Evolutionary conservation across 805 yeast species (phyloP).

Genomic region (Suhomyces pyralidae): DNA sequence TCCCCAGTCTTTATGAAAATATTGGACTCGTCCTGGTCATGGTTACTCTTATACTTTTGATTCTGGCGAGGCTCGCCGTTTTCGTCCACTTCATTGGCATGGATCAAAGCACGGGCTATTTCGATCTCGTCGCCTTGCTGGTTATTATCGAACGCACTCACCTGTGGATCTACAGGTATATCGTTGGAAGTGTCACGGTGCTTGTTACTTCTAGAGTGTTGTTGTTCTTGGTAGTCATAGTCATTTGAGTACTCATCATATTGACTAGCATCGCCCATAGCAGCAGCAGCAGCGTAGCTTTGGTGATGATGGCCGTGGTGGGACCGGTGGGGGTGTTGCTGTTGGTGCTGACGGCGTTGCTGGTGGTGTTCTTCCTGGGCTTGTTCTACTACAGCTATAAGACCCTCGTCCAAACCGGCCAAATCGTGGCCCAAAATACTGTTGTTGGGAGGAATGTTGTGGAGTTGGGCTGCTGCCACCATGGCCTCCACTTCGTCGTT

Average conservation of each 20-base stretch:
- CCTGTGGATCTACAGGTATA: constrained; percentile 60
- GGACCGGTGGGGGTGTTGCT: constrained; percentile 3
- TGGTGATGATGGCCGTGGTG: constrained; percentile 12
- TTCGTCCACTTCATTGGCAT: constrained; percentile 43
- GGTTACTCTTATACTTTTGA: background rate
- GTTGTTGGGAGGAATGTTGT: constrained; percentile 22
- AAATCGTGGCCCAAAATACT: constrained; percentile 39
- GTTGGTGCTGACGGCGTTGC: constrained; percentile 7
- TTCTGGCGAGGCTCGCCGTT: constrained; percentile 7
- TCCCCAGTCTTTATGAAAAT: constrained; percentile 4
- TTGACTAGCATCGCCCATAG: constrained; percentile 18
- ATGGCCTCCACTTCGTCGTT: constrained; percentile 33
- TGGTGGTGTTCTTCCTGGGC: constrained; percentile 43
- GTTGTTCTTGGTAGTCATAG: constrained; percentile 11
- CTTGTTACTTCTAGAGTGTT: constrained; percentile 7
- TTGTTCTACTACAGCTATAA: constrained; percentile 60
- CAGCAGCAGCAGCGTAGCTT: constrained; percentile 32
- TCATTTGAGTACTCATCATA: constrained; percentile 14
- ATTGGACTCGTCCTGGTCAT: constrained; percentile 3
- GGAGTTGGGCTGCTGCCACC: constrained; percentile 28
- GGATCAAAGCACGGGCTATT: constrained; percentile 64
- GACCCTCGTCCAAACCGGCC: constrained; percentile 42
- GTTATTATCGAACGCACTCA: constrained; percentile 41
- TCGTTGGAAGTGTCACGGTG: constrained; percentile 18
- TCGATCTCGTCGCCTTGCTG: constrained; percentile 55